Conservation (phyloP, 306 rosid genomes). For the Cyamopsis tetragonoloba region DNA sequence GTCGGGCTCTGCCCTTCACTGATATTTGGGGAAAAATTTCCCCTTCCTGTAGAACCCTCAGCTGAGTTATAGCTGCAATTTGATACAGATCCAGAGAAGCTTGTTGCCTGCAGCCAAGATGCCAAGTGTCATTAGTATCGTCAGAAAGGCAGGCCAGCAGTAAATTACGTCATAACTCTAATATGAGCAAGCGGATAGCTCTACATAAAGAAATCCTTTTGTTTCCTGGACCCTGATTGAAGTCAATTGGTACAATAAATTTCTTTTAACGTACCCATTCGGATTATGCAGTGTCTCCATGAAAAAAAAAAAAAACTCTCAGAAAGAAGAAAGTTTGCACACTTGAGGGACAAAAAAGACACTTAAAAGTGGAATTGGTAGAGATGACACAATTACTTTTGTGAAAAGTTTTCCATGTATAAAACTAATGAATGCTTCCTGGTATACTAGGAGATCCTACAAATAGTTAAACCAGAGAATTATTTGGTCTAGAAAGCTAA, state of each 20-base stretch:
- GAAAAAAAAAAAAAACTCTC: not conserved
- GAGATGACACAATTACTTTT: not conserved
- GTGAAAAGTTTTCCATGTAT: not conserved
- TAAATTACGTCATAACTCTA: conserved; percentile 19
- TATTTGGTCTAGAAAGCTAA: not conserved
- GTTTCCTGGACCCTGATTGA: conserved; percentile 2
- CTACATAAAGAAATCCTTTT: conserved; percentile 17
- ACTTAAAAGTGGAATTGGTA: conserved; percentile 16
- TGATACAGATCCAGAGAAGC: conserved; percentile 42
- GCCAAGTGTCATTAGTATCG: not conserved
- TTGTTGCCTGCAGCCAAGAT: conserved; percentile 36
- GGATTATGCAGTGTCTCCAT: conserved; percentile 4
- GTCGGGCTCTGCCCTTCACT: conserved; percentile 29
- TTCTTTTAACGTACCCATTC: conserved; percentile 2
- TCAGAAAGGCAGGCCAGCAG: conserved; percentile 10
- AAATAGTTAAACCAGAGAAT: not conserved
- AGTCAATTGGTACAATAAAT: not conserved
- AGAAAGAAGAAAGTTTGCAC: conserved; percentile 2
- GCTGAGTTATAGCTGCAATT: conserved; percentile 37
- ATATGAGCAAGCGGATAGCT: conserved; percentile 20
- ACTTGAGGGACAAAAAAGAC: not conserved
- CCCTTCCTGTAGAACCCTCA: conserved; percentile 38
- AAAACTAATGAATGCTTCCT: not conserved
- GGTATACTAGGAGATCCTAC: conserved; percentile 1
- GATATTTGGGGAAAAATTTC: conserved; percentile 28